Percentiles rank a stretch among this genome's conserved stretches.
phyloP scores from a whole-genome alignment of 768 basidiomycete genomes.

The Rhodosporidiobolus odoratus region DNA sequence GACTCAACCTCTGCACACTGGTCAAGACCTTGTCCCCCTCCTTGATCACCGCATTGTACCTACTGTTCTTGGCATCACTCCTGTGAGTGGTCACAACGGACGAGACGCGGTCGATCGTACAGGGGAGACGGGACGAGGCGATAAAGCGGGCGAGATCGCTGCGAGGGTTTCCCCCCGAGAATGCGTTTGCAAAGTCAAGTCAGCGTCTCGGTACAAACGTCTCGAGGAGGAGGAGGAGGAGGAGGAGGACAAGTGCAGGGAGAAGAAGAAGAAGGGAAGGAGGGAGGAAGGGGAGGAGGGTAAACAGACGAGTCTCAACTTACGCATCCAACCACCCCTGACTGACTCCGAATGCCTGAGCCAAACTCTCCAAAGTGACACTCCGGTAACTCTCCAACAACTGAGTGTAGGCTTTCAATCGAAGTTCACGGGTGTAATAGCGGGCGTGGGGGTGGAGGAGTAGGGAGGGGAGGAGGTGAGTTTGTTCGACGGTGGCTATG shows the following conservation, averaged over 20 bases:
- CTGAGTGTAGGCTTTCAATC: constrained; percentile 86
- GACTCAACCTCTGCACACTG: constrained; percentile 79
- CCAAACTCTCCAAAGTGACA: constrained; percentile 79
- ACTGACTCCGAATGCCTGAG: constrained; percentile 80
- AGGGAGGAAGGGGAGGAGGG: constrained; percentile 7
- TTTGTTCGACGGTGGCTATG: constrained; percentile 78
- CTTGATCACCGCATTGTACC: constrained; percentile 88
- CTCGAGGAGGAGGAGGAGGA: not conserved
- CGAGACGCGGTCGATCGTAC: constrained; percentile 88
- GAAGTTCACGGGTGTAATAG: constrained; percentile 91
- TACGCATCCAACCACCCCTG: constrained; percentile 80
- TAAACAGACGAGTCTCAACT: constrained; percentile 45
- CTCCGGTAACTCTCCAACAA: constrained; percentile 85
- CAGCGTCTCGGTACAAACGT: not conserved
- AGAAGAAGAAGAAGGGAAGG: not conserved
- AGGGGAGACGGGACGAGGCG: constrained; percentile 73
- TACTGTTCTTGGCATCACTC: constrained; percentile 66
- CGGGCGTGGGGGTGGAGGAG: constrained; percentile 77
- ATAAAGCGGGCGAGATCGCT: constrained; percentile 92
- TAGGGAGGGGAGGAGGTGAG: constrained; percentile 78
- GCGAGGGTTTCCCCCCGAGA: not conserved
- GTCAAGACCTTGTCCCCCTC: constrained; percentile 85
- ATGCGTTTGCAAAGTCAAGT: not conserved
- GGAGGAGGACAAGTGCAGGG: too few relatives aligned
- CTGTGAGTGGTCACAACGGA: constrained; percentile 89